Evolutionary conservation across 306 rosid species (phyloP).

Genomic region (Albizia julibrissin): DNA sequence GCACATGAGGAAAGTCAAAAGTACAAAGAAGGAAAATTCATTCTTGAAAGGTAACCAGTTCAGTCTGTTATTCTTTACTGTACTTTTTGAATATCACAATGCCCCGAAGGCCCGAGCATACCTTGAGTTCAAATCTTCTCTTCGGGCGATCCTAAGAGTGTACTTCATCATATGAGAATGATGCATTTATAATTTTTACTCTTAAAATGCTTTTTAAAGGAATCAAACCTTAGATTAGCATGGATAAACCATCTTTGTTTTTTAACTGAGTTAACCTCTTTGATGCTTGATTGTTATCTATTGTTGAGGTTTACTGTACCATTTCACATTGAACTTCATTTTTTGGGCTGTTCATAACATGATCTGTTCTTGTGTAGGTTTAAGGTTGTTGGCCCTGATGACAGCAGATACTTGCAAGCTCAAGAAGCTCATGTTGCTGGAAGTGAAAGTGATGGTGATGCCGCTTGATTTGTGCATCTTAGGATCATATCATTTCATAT

Average conservation of each 20-base stretch:
- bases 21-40: constrained; percentile 76
- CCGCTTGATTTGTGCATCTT: constrained; percentile 44
- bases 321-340: not conserved
- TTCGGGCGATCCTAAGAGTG: not conserved
- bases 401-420: constrained; percentile 42
- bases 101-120: not conserved
- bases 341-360: not conserved
- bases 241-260: not conserved
- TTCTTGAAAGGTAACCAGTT: constrained; percentile 68
- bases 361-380: constrained; percentile 45
- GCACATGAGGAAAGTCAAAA: constrained; percentile 64
- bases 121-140: not conserved
- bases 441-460: constrained; percentile 69
- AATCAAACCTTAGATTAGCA: not conserved
- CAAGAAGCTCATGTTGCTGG: constrained; percentile 44
- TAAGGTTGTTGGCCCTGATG: constrained; percentile 65
- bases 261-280: not conserved
- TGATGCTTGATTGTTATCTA: not conserved
- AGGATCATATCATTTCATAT: constrained; percentile 25
- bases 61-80: not conserved
- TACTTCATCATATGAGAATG: not conserved
- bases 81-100: not conserved
- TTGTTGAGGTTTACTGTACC: not conserved
- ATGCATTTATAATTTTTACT: not conserved
- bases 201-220: not conserved